These are phyloP conservation scores for Histomonas meleagridis DNA, from an alignment of 208 protist genomes.

Conservation along the genomic window DNA sequence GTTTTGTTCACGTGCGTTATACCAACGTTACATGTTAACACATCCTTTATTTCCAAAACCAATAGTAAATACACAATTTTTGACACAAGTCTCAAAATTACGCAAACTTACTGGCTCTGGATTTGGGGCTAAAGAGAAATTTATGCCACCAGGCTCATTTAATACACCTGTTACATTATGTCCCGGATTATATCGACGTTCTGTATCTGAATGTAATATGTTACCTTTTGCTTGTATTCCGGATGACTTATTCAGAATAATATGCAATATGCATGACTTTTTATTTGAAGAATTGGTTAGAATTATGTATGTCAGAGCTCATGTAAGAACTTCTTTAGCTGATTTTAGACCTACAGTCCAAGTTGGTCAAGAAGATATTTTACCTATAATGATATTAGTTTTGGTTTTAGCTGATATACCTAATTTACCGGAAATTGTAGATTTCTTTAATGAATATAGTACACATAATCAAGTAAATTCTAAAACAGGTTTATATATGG, in stretches of 20 bases:
- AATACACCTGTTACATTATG: background rate
- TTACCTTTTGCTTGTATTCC: background rate
- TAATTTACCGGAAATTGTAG: background rate
- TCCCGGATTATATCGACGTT: background rate
- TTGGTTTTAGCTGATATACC: constrained; percentile 4
- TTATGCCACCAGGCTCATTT: background rate
- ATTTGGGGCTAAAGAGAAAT: background rate
- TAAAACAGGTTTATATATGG: background rate
- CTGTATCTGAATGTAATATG: background rate
- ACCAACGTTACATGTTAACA: background rate
- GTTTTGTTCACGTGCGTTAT: background rate
- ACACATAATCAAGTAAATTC: background rate
- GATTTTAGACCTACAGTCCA: background rate
- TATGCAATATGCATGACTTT: background rate
- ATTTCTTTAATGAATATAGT: background rate
- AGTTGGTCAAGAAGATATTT: background rate
- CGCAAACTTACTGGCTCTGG: background rate
- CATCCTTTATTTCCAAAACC: background rate
- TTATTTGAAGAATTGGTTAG: background rate
- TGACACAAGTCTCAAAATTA: background rate
- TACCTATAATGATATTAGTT: background rate
- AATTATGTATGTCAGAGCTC: background rate
- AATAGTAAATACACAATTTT: background rate
- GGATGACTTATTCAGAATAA: background rate
- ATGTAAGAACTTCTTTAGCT: background rate